These are phyloP conservation scores for Ensete ventricosum DNA, from an alignment of 176 grass and related monocot species.

Conservation along the genomic window DNA sequence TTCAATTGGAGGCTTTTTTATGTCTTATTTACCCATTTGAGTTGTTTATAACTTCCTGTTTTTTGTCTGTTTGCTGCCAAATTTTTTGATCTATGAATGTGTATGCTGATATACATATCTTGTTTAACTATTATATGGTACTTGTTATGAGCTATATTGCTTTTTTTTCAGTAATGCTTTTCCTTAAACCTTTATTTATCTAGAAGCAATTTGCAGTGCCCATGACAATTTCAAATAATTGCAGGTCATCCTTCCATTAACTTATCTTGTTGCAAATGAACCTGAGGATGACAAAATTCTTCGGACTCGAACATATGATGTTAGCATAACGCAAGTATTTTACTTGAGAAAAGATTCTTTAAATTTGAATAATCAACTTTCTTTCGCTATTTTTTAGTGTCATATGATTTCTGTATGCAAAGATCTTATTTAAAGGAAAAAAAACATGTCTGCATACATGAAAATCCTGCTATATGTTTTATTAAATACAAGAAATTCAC, in stretches of 20 bases:
- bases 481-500: too few species aligned
- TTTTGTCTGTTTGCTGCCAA: too few species aligned
- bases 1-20: too few species aligned
- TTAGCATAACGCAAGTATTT: conserved; percentile 86
- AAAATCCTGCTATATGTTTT: not conserved
- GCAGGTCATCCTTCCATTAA: conserved; percentile 49
- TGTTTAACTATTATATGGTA: not conserved
- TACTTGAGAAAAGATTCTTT: not conserved
- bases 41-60: too few species aligned
- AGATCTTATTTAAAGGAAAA: not conserved
- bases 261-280: conserved; percentile 74
- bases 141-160: not conserved
- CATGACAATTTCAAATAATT: not conserved
- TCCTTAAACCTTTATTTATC: not conserved
- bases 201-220: not conserved
- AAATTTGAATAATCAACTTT: not conserved
- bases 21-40: too few species aligned
- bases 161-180: not conserved
- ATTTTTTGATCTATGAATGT: too few species aligned
- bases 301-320: conserved; percentile 79
- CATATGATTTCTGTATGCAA: too few species aligned
- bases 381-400: not conserved
- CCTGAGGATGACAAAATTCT: conserved; percentile 97
- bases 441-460: not conserved
- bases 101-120: too few species aligned